Evolutionary conservation across 306 rosid genomes (phyloP), one percentile per base, ranked within the genome.

Genomic region (Hippophae gyantsensis): DNA sequence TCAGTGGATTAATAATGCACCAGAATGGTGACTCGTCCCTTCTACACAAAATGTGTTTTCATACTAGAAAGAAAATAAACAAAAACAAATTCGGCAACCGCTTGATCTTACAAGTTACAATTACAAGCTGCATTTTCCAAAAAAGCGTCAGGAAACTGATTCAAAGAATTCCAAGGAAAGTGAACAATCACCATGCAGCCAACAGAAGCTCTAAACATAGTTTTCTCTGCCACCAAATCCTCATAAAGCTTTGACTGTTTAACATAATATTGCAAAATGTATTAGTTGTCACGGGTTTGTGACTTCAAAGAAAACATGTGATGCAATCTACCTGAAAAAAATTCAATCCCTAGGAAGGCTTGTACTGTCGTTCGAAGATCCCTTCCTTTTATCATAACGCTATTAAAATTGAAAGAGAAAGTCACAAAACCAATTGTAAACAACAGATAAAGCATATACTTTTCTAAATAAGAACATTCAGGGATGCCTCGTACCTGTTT

Each of bases 361-460:
- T 38, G 55, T 10, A 69, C 76, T 65, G 27, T 92, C 95, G 3
- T 68, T 32, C 26, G 86, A 46, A 48, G 82, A 62, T 61, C 76
- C 61, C 72, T 63, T 84, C 85, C 84, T 92, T 68, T 81, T 69
- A 77, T 76, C 74, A 65, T 92, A 87, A 52, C 92, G 92, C 98
- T 92, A 65, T 55, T 48, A 77, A 59, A 62, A n/a, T 47, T 14
- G 14, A 43, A 27, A 66, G 42, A 68, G 45, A 45, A 49, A 54
- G 48, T 32, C 50, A 52, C 38, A 23, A 67, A 70, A 25, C 42
- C 27, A 12, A 55, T 66, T 9, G 54, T 18, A 58, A 26, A 45
- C 64, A 46, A 13, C 32, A 62, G n/a, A 32, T 32, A 62, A 55
- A 38, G 42, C 42, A 43, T 14, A 61, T 52, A 54, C 62, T 43